Evolutionary conservation across 2,329 filamentous ascomycete genomes (phyloP).

Genomic region (Venturia pyrina): DNA sequence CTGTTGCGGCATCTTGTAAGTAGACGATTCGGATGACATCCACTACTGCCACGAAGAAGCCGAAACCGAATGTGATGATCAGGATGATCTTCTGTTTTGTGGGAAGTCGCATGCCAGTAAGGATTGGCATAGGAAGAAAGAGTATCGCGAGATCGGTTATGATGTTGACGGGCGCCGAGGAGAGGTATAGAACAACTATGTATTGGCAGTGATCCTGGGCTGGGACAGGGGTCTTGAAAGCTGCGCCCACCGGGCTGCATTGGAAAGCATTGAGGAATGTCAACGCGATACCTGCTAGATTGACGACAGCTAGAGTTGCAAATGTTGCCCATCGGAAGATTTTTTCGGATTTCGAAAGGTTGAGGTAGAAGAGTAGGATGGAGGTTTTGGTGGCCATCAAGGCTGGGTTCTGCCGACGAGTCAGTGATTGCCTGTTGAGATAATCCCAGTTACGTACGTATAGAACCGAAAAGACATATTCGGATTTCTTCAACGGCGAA

Average conservation of each 20-base stretch:
- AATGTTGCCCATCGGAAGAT: conserved; percentile 77
- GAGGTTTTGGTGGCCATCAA: conserved; percentile 88
- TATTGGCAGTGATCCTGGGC: conserved; percentile 45
- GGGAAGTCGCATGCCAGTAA: conserved; percentile 78
- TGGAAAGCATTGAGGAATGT: conserved; percentile 84
- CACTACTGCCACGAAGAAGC: conserved; percentile 77
- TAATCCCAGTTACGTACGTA: conserved; percentile 34
- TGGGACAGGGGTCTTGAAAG: conserved; percentile 46
- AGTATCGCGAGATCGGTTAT: conserved; percentile 83
- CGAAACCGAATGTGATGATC: conserved; percentile 75
- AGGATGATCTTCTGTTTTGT: conserved; percentile 80
- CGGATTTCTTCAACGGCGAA: conserved; percentile 43
- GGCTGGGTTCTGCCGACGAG: conserved; percentile 59
- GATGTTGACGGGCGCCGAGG: conserved; percentile 81
- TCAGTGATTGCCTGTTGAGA: conserved; percentile 7
- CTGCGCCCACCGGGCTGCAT: conserved; percentile 64
- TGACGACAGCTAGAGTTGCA: conserved; percentile 66
- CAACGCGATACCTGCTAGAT: conserved; percentile 64
- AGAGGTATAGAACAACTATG: conserved; percentile 54
- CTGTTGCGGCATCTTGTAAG: conserved; percentile 59
- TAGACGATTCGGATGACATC: conserved; percentile 88
- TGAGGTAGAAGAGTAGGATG: conserved; percentile 84
- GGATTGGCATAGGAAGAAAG: conserved; percentile 75
- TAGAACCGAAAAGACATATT: conserved; percentile 52
- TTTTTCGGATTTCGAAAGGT: conserved; percentile 67